Evolutionary conservation across 1,284 basidiomycete species (phyloP), one percentile per base, ranked within the genome.

Genomic region (Austropuccinia psidii): DNA sequence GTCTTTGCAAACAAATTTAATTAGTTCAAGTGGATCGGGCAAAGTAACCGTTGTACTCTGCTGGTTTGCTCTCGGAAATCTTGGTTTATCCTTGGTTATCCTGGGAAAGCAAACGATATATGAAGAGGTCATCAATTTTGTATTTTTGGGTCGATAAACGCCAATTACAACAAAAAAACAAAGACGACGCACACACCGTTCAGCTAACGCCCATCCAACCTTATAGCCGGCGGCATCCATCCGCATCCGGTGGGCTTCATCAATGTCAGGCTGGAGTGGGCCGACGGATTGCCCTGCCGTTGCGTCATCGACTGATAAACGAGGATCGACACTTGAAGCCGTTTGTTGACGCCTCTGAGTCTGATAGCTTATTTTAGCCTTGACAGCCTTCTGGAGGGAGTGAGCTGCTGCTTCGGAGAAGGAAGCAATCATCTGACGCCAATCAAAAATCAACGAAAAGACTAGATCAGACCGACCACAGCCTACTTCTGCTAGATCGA

Each of bases 1-100:
- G 52, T 73, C 70, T 73, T 73, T 73, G 41, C 70, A 73, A 54
- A 73, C 65, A 29, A 73, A 73, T 43, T 73, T 73, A 17, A 73
- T 65, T 5, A 73, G 49, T 73, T 73, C 70, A 33, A 73, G 60
- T 13, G 70, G 49, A 43, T 73, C 70, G 19, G 70, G 70, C 24
- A 52, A 60, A n/a, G 29, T n/a, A n/a, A n/a, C n/a, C n/a, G n/a
- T n/a, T n/a, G n/a, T n/a, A n/a, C n/a, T n/a, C n/a, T n/a, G n/a
- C n/a, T n/a, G n/a, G n/a, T n/a, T 37, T 7, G 60, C 37, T 45
- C 65, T 47, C 19, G 60, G 43, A 57, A 54, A 19, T 0, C 52
- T 50, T 21, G 60, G 70, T 49, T 73, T 73, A 55, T 73, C 70
- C 49, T 64, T 57, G 13, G 47, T 45, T 27, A 73, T 37, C 29